Base-by-base conservation (phyloP, 129 eudicot species). In the Lactuca saligna region DNA sequence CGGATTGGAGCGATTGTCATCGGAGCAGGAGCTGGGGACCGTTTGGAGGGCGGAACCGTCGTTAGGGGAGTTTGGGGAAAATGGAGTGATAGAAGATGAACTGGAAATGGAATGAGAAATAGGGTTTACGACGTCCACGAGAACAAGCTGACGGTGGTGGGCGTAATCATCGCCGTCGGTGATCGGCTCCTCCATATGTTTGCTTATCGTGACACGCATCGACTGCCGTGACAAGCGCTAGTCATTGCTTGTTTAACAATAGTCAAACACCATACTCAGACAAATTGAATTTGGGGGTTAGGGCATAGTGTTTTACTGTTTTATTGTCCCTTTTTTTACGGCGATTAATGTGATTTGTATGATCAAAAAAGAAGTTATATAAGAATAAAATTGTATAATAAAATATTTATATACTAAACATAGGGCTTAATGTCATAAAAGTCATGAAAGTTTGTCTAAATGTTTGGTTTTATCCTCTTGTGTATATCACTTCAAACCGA, bases 71-170 rank as follows among this genome's bases (percentile, higher is more conserved):
- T 76, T 41, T 46, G 72, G 20, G 63, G 80, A 51, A 8, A 17
- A 1, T 4, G 61, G 59, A 44, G 66, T 5, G 53, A 66, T 33
- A 9, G 73, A 67, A 66, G 79, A 74, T 67, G 79, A 65, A 65
- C 57, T 65, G 71, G 78, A 64, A 55, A 74, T 65, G 9, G 65
- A 44, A 56, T 65, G 72, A 4, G 79, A 56, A 42, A 75, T 58
- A 5, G 79, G 79, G 17, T 60, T 68, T 35, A 35, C 74, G 54
- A 12, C 62, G 41, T 57, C 66, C 48, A 67, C 67, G 54, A 74
- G 63, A 35, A 80, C 78, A 76, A 78, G 70, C 62, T 80, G 82
- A 53, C 75, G 82, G 74, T 49, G 63, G 79, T 38, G 29, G 75
- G 68, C 49, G 48, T 72, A 60, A 61, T 55, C 78, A 48, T 70